These are phyloP conservation scores for Lipomyces anomalus DNA, from an alignment of 805 yeast genomes.

Conservation along the genomic window DNA sequence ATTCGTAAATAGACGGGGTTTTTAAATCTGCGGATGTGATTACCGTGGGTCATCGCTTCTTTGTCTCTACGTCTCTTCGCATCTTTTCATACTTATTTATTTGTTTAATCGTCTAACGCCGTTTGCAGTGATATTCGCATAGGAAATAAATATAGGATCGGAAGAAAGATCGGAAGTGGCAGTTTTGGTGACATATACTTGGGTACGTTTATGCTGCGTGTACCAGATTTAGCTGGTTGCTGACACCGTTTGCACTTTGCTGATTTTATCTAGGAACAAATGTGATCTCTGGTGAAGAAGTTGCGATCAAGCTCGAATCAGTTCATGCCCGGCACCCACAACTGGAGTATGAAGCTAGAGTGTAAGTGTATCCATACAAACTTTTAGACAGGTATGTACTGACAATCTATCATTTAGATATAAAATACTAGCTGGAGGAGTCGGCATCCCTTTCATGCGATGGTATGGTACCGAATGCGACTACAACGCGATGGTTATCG, in stretches of 20 bases:
- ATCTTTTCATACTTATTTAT: too few relatives aligned
- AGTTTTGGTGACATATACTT: constrained; percentile 96
- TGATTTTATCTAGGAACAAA: constrained; percentile 55
- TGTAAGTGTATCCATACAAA: constrained; percentile 30
- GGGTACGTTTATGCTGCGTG: constrained; percentile 31
- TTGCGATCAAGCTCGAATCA: constrained; percentile 90
- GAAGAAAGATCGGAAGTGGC: constrained; percentile 94
- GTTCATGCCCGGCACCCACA: constrained; percentile 93
- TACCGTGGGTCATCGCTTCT: too few relatives aligned
- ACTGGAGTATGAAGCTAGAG: constrained; percentile 93
- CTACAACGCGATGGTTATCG: constrained; percentile 95
- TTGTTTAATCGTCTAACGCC: too few relatives aligned
- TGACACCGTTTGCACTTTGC: neutral
- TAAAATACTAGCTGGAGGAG: constrained; percentile 90
- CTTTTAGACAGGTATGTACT: neutral
- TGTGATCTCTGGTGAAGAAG: constrained; percentile 93
- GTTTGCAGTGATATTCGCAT: constrained; percentile 63
- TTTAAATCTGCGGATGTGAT: too few relatives aligned
- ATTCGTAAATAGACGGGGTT: too few relatives aligned
- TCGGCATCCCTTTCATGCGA: constrained; percentile 93
- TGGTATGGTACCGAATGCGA: constrained; percentile 97
- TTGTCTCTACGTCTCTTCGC: too few relatives aligned
- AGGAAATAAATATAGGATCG: constrained; percentile 89
- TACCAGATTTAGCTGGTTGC: neutral
- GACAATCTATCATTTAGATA: constrained; percentile 35